Evolutionary conservation across 2,329 filamentous ascomycete genomes (phyloP).

Genomic region (Aureobasidium vineae): DNA sequence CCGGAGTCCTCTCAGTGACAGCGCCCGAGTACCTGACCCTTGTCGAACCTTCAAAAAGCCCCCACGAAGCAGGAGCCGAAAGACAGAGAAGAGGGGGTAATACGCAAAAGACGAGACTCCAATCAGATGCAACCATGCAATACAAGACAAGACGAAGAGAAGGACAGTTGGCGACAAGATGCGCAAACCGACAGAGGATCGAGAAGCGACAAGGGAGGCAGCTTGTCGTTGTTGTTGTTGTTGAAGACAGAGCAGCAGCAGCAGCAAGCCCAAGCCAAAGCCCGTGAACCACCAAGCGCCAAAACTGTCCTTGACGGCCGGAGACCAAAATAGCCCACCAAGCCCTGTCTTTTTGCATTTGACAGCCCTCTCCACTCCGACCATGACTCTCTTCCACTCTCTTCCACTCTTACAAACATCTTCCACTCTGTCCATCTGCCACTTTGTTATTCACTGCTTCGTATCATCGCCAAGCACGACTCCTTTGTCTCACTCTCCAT

Average conservation of each 20-base stretch:
- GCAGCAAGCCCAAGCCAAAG: not conserved
- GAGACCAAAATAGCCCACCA: slow-evolving; percentile 20
- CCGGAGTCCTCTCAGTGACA: not conserved
- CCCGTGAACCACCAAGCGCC: slow-evolving; percentile 10
- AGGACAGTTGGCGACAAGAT: not conserved
- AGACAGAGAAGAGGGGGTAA: not conserved
- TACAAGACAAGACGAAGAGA: not conserved
- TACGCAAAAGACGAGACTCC: not conserved
- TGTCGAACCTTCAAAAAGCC: slow-evolving; percentile 16
- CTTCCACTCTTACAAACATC: not conserved
- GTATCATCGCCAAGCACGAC: not conserved
- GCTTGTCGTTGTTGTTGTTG: not conserved
- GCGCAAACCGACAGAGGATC: not conserved
- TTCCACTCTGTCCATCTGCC: not conserved
- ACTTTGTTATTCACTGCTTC: not conserved
- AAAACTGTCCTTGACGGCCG: not conserved
- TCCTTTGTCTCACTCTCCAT: slow-evolving; percentile 11
- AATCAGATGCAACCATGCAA: not conserved
- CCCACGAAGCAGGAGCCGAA: slow-evolving; percentile 15
- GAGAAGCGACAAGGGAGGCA: slow-evolving; percentile 1
- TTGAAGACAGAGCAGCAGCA: slow-evolving; percentile 6
- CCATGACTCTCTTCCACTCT: not conserved
- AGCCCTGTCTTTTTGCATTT: slow-evolving; percentile 5
- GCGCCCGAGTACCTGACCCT: slow-evolving; percentile 19
- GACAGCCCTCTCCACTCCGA: not conserved